Evolutionary conservation across 2,329 filamentous ascomycete genomes (phyloP), one percentile per base, ranked within the genome.

Genomic region (Arthrinium puccinioides): DNA sequence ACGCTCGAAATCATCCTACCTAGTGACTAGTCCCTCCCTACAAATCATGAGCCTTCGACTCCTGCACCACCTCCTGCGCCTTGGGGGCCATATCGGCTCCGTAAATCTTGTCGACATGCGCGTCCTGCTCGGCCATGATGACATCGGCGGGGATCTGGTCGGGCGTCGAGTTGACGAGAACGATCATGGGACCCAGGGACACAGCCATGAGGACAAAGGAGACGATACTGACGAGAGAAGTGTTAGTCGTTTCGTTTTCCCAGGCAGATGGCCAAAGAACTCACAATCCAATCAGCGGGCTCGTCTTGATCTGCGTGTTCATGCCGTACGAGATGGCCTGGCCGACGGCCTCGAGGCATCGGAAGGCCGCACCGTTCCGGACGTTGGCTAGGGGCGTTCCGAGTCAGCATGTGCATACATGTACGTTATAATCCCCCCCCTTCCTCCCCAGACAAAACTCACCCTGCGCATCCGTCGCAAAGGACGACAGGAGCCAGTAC

Each of bases 401-500:
- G 30, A 9, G 23, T 35, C 16, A 35, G 32, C 10, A 27, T 19
- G 23, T 25, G 23, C 8, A n/a, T n/a, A n/a, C n/a, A n/a, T n/a
- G n/a, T n/a, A n/a, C n/a, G n/a, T n/a, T n/a, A n/a, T n/a, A n/a
- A n/a, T n/a, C n/a, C n/a, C n/a, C n/a, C n/a, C n/a, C n/a, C n/a
- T n/a, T n/a, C n/a, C n/a, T n/a, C n/a, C 7, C 11, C 4, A n/a
- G 6, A 15, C 2, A 9, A 9, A 3, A 44, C 50, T 42, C 29
- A 59, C 58, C 53, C 38, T 64, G 61, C 0, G 61, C 61, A 42
- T 64, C 59, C 0, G 60, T 62, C 3, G 59, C 62, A 44, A 64
- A 66, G 1, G 61, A 64, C 1, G 62, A 66, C 9, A 66, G 42
- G 5, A 66, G 53, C 62, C 61, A 64, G 41, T 64, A 66, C 61